Evolutionary conservation across 2,329 filamentous ascomycete species (phyloP).

Genomic region (Nemania sp.): DNA sequence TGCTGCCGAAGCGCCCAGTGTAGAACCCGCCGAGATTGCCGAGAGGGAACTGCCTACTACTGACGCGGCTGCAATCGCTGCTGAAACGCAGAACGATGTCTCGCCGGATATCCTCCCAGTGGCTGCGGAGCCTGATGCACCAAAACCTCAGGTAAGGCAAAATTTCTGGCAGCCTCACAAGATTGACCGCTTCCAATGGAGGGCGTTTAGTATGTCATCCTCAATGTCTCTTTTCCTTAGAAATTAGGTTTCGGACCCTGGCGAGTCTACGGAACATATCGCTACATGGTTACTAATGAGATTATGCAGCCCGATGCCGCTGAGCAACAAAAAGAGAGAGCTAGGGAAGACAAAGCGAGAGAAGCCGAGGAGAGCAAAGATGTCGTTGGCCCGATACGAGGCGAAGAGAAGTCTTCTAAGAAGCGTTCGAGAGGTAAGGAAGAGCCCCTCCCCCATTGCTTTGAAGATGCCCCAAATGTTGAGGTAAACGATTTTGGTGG

Average conservation of each 20-base stretch:
- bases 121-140: slow-evolving; percentile 35
- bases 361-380: slow-evolving; percentile 55
- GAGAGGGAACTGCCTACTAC: slow-evolving; percentile 26
- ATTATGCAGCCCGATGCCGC: slow-evolving; percentile 38
- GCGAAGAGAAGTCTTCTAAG: slow-evolving; percentile 50
- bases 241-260: slow-evolving; percentile 32
- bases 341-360: slow-evolving; percentile 17
- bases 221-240: slow-evolving; percentile 35
- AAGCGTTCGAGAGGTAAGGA: slow-evolving; percentile 60
- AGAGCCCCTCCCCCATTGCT: slow-evolving; percentile 48
- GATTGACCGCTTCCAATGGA: slow-evolving; percentile 42
- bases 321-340: slow-evolving; percentile 28
- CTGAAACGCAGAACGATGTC: slow-evolving; percentile 21
- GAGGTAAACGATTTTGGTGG: slow-evolving; percentile 43
- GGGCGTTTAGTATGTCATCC: slow-evolving; percentile 42
- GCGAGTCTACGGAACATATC: slow-evolving; percentile 19
- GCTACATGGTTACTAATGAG: slow-evolving; percentile 22
- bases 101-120: slow-evolving; percentile 27
- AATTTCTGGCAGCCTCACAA: slow-evolving; percentile 43
- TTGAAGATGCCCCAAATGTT: slow-evolving; percentile 55
- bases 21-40: slow-evolving; percentile 17
- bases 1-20: slow-evolving; percentile 3
- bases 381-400: slow-evolving; percentile 54
- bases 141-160: slow-evolving; percentile 44
- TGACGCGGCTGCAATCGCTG: slow-evolving; percentile 13